Evolutionary conservation across 2,329 filamentous ascomycete species (phyloP), one percentile per base, ranked within the genome.

Genomic region (Penicillium sp.): DNA sequence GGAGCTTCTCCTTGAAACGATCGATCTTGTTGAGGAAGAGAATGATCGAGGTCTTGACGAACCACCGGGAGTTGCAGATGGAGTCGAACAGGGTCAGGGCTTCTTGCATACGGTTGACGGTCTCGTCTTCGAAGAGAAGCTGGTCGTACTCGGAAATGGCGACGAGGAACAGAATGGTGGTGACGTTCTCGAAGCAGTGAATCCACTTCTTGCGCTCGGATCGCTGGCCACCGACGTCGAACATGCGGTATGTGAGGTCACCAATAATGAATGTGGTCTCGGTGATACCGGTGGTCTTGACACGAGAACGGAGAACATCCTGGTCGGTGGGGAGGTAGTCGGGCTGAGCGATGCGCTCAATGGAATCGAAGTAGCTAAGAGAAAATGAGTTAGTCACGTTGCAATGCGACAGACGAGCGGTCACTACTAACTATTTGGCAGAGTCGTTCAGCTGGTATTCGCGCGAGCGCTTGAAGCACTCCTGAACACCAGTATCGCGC

Each of bases 161-260:
- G 64, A 97, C 93, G 53, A 96, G 80, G 86, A 97, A 97, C 37
- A 97, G 88, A 67, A 97, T 96, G 10, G 92, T 96, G 9, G 91
- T 96, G 69, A 97, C 92, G 69, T 97, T 96, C 80, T 97, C 92
- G 77, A 97, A 97, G 80, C 92, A 96, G 80, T 97, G 92, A 67
- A 97, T 97, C 92, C 92, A 97, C 85, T 97, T 97, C 88, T 97
- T 97, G 73, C 92, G 88, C 78, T 97, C 92, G 7, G 91, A 96
- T 74, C 92, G 86, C 78, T 96, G 92, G 63, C 92, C 93, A 83
- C 92, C 92, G 43, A 97, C 92, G 70, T 97, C 92, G 77, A 96
- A 96, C 92, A 97, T 96, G 65, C 91, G 87, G 80, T 96, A 97
- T 55, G 91, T 96, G 62, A 97, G 81, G 69, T 96, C 90, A 64